Conservation (phyloP, 2,329 filamentous ascomycete genomes). For the Apiospora phragmitis region DNA sequence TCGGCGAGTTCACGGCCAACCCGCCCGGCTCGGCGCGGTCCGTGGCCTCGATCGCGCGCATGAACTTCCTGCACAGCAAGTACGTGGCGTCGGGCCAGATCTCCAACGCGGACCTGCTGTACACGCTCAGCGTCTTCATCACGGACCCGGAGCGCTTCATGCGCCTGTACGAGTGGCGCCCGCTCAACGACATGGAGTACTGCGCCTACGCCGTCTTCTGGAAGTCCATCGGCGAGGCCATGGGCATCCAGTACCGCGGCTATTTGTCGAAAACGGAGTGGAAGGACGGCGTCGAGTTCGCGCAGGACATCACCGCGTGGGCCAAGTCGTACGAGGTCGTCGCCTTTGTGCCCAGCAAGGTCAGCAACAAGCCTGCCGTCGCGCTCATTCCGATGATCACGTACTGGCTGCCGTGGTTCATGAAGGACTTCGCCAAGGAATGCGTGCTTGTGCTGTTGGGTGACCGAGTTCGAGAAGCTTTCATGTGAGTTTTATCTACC, state of each 20-base stretch:
- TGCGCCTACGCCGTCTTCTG: conserved; percentile 70
- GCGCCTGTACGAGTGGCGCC: conserved; percentile 68
- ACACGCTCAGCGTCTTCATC: conserved; percentile 58
- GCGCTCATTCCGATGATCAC: conserved; percentile 63
- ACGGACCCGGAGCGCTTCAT: conserved; percentile 66
- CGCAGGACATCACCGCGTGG: conserved; percentile 49
- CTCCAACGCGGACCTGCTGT: conserved; percentile 38
- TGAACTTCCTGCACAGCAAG: conserved; percentile 39
- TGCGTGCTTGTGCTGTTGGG: conserved; percentile 63
- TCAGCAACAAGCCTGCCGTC: conserved; percentile 54
- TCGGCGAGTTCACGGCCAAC: conserved; percentile 34
- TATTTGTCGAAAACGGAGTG: conserved; percentile 37
- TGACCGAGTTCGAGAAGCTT: conserved; percentile 62
- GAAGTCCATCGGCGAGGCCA: conserved; percentile 70
- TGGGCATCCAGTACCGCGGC: conserved; percentile 59
- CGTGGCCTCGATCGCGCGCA: conserved; percentile 36
- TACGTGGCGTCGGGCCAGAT: conserved; percentile 36
- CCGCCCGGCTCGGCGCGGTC: conserved; percentile 36
- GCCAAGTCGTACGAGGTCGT: conserved; percentile 57
- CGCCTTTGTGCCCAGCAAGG: conserved; percentile 54
- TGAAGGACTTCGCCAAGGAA: conserved; percentile 48
- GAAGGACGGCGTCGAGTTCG: conserved; percentile 53
- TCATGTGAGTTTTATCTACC: conserved; percentile 52
- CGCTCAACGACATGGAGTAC: conserved; percentile 64
- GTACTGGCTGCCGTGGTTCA: conserved; percentile 48